A percentile compares a stretch with the other conserved stretches of the same genome.
These are phyloP conservation scores for Plasmodium reichenowi DNA, from an alignment of 169 alveolate genomes.

Conservation along the genomic window DNA sequence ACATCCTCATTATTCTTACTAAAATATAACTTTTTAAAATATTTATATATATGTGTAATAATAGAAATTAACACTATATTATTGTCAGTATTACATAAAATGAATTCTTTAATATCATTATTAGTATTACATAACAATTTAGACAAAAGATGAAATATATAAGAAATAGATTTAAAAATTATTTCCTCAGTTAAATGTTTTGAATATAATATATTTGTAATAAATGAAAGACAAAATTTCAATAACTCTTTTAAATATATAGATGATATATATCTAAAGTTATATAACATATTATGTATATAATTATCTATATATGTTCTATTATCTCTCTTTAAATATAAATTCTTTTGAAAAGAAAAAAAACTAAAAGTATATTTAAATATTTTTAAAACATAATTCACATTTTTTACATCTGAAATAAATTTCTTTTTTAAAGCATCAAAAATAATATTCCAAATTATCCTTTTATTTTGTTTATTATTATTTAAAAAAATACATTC, in stretches of 20 bases:
- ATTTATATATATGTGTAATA: constrained; percentile 53
- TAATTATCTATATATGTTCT: neutral
- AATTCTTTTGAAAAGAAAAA: constrained; percentile 46
- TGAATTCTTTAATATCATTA: constrained; percentile 19
- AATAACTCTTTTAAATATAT: constrained; percentile 54
- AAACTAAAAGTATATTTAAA: constrained; percentile 50
- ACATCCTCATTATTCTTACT: constrained; percentile 3
- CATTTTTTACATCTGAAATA: constrained; percentile 41
- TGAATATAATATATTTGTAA: constrained; percentile 31
- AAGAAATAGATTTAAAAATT: constrained; percentile 49
- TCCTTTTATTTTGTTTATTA: constrained; percentile 40
- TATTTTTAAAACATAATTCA: constrained; percentile 55
- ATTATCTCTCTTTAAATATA: neutral
- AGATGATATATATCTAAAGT: constrained; percentile 32
- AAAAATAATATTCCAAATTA: constrained; percentile 54
- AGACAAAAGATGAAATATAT: constrained; percentile 56
- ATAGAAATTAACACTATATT: constrained; percentile 21
- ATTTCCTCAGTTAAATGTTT: constrained; percentile 37
- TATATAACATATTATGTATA: constrained; percentile 20
- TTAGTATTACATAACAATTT: constrained; percentile 56
- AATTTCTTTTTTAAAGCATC: constrained; percentile 42
- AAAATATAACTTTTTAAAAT: constrained; percentile 54
- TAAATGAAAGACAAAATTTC: constrained; percentile 24
- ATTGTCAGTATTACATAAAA: constrained; percentile 41
- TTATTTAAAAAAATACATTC: constrained; percentile 62